Evolutionary conservation across 148 eudicot genomes (phyloP), one percentile per base, ranked within the genome.

Genomic region (Vaccinium macrocarpon): DNA sequence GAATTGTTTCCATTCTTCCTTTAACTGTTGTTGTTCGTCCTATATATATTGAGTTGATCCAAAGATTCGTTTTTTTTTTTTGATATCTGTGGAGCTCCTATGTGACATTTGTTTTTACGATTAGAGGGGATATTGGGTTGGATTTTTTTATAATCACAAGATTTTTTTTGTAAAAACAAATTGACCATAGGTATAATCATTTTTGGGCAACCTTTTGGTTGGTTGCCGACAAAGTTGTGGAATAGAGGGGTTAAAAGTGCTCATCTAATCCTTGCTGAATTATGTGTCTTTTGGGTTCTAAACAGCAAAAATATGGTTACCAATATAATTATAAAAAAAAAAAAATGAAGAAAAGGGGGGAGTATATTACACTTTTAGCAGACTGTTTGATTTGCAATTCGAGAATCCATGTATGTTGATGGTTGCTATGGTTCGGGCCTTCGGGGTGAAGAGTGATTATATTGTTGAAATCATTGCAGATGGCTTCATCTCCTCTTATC

Each of bases 401-500:
- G 14, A 13, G 16, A 68, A 2, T 9, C 52, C 74, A 4, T 57
- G 35, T 3, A 16, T 14, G 55, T 83, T 18, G 11, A 15, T 42
- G 66, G 80, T 56, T 42, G 27, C 27, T 70, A 25, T 16, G 12
- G 59, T 66, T 50, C n/a, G 1, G 50, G 27, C 11, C 46, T 66
- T 50, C n/a, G 3, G 50, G 27, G 42, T n/a, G 32, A 57, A n/a
- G 27, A 76, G 16, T 56, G 18, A 51, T 59, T 53, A 19, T 66
- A n/a, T n/a, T 46, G 56, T 81, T 59, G 71, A 48, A 25, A 38
- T 70, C 8, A 51, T 80, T 88, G 90, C 87, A 93, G 93, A 97
- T 97, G 99, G 95, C 95, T 64, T 86, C 95, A 8, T 84, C 94
- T 70, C 64, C 91, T 81, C 84, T 95, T 48, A 94, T 95, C 55